Percentiles rank a stretch among this genome's conserved stretches.
Conservation (phyloP, 306 rosid species). For the Coriaria nepalensis region DNA sequence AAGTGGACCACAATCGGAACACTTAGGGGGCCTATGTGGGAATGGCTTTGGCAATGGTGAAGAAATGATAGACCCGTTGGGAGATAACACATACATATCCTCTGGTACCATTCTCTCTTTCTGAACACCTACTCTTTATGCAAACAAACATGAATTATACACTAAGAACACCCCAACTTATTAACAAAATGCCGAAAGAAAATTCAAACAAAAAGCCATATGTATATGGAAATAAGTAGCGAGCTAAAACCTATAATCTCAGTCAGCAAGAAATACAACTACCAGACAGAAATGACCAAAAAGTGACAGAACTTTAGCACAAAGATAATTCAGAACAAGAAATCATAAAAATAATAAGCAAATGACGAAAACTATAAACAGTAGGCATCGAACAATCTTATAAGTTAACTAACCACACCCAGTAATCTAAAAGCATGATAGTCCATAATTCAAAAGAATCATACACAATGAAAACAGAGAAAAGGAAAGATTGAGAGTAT, state of each 20-base stretch:
- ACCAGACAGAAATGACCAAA: slow-evolving; percentile 13
- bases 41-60: slow-evolving; percentile 74
- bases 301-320: too few relatives aligned
- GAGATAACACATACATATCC: slow-evolving; percentile 76
- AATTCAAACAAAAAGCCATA: background rate
- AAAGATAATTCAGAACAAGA: too few relatives aligned
- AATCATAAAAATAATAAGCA: too few relatives aligned
- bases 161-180: too few relatives aligned
- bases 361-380: too few relatives aligned
- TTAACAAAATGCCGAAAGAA: too few relatives aligned
- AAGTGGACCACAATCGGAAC: slow-evolving; percentile 81
- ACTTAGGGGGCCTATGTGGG: slow-evolving; percentile 90
- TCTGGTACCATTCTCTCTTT: slow-evolving; percentile 91
- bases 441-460: slow-evolving; percentile 6
- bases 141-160: slow-evolving; percentile 6
- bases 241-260: background rate
- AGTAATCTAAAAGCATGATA: background rate
- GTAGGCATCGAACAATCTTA: background rate
- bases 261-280: slow-evolving; percentile 5
- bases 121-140: slow-evolving; percentile 62
- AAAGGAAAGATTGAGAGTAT: background rate
- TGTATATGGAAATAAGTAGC: slow-evolving; percentile 1
- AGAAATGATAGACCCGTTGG: slow-evolving; percentile 49
- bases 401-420: background rate
- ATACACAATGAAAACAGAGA: slow-evolving; percentile 1